Evolutionary conservation across 768 basidiomycete species (phyloP).

Genomic region (Mycena floridula): DNA sequence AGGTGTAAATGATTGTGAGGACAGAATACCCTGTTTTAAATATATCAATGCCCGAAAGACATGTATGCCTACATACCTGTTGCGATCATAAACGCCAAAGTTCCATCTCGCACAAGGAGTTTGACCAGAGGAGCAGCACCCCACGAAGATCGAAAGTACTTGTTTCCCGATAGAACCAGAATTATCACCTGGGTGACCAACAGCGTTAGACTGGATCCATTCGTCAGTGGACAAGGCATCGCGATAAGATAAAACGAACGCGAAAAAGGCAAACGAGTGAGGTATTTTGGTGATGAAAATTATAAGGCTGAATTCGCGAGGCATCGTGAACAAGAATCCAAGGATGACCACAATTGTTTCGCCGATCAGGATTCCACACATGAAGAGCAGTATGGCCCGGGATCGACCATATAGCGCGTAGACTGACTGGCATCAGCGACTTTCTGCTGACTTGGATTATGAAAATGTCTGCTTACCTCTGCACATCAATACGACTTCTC

Average conservation of each 20-base stretch:
- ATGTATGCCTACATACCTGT: too few species aligned
- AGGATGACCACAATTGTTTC: constrained; percentile 7
- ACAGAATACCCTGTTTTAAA: too few species aligned
- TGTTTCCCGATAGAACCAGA: constrained; percentile 4
- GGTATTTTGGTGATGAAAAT: constrained; percentile 5
- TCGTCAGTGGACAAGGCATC: background rate
- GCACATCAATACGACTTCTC: constrained; percentile 25
- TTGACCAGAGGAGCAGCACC: constrained; percentile 4
- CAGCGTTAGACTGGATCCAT: constrained; percentile 4
- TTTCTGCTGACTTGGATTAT: background rate
- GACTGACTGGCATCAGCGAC: constrained; percentile 8
- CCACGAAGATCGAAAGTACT: constrained; percentile 2
- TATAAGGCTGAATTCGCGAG: constrained; percentile 4
- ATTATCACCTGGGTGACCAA: constrained; percentile 9
- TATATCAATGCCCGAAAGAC: too few species aligned
- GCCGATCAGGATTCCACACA: constrained; percentile 12
- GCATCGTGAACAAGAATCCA: constrained; percentile 7
- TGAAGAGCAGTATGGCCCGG: constrained; percentile 13
- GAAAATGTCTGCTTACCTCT: constrained; percentile 15
- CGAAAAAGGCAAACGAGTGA: constrained; percentile 10
- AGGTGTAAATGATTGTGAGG: constrained; percentile 4
- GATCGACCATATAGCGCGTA: constrained; percentile 24
- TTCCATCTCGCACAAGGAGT: constrained; percentile 9
- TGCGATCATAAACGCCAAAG: constrained; percentile 7
- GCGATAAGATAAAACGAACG: constrained; percentile 1